A percentile compares a stretch with the other conserved stretches of the same genome.
phyloP scores from a whole-genome alignment of 2,329 filamentous ascomycete species.

The Golovinomyces cichoracearum region DNA sequence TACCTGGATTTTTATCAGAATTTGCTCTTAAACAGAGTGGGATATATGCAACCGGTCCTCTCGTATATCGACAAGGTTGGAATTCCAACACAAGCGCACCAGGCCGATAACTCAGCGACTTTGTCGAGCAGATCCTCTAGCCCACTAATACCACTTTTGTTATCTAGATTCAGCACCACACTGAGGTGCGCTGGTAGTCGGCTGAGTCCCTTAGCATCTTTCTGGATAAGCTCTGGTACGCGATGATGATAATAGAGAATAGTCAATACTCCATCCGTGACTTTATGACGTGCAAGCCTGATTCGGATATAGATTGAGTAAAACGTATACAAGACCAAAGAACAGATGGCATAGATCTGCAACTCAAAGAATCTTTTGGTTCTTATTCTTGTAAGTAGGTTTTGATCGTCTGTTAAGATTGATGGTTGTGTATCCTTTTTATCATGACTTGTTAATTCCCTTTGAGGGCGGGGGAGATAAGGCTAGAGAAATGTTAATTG shows the following conservation, averaged over 20 bases:
- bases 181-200: slow-evolving; percentile 67
- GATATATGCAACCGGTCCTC: slow-evolving; percentile 41
- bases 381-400: slow-evolving; percentile 20
- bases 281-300: slow-evolving; percentile 52
- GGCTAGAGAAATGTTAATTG: slow-evolving; percentile 11
- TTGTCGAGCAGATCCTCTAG: slow-evolving; percentile 71
- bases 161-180: slow-evolving; percentile 52
- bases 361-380: slow-evolving; percentile 33
- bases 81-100: slow-evolving; percentile 77
- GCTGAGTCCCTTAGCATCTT: slow-evolving; percentile 51
- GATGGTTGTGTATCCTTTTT: slow-evolving; percentile 11
- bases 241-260: slow-evolving; percentile 87
- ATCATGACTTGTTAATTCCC: slow-evolving; percentile 6
- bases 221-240: slow-evolving; percentile 72
- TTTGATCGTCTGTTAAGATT: slow-evolving; percentile 10
- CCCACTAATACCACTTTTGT: slow-evolving; percentile 40
- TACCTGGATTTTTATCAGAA: slow-evolving; percentile 27
- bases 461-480: slow-evolving; percentile 13
- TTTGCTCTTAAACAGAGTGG: background rate
- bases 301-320: slow-evolving; percentile 75
- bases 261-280: slow-evolving; percentile 52
- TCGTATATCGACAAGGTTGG: slow-evolving; percentile 77
- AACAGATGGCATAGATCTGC: slow-evolving; percentile 40
- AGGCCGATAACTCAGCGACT: slow-evolving; percentile 72
- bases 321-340: slow-evolving; percentile 45